Base-by-base conservation (phyloP, 2,329 filamentous ascomycete genomes). In the Ramularia collo-cygni region DNA sequence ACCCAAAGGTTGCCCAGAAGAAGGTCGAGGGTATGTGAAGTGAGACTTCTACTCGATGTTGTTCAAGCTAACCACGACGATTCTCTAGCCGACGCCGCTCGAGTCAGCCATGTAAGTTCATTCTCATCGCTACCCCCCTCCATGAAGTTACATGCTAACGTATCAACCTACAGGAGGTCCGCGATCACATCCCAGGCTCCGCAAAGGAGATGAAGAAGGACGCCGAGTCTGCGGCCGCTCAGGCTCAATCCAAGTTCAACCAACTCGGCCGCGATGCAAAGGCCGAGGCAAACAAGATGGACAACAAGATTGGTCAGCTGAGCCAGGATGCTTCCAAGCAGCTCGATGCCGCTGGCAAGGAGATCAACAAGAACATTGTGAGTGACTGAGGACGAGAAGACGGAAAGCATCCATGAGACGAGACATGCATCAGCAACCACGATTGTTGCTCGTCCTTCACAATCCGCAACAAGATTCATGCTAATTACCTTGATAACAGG, bases 1-100 rank as follows among this genome's bases (percentile, higher is more conserved):
- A 79, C 63, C 74, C 86, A 37, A 85, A 83, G 65, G 79, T 76
- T 35, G 90, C 89, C n/a, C 79, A 88, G 74, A 85, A 90, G 72
- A 74, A 92, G 64, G 75, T 85, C 53, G 85, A 95, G 71, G 77
- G 90, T 95, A 69, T 32, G 79, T 69, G 10, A 28, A 24, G 12
- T 15, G 19, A 38, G 26, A 8, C 13, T 21, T 19, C 16, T 32
- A 18, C 9, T 28, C 6, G 12, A 35, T 13, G 17, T 16, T 6
- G 29, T 14, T 31, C 29, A 14, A 15, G 29, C 19, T 31, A 31
- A 46, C 10, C 43, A 18, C 10, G 26, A 8, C 30, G 8, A 35
- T 28, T 6, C 4, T 12, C 35, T 52, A 95, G 89, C 81, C 63
- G 90, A 95, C 64, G 75, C 83, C 38, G 76, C 85, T 58, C 76